Evolutionary conservation across 2,329 filamentous ascomycete genomes (phyloP).

Genomic region (Monosporascus sp.): DNA sequence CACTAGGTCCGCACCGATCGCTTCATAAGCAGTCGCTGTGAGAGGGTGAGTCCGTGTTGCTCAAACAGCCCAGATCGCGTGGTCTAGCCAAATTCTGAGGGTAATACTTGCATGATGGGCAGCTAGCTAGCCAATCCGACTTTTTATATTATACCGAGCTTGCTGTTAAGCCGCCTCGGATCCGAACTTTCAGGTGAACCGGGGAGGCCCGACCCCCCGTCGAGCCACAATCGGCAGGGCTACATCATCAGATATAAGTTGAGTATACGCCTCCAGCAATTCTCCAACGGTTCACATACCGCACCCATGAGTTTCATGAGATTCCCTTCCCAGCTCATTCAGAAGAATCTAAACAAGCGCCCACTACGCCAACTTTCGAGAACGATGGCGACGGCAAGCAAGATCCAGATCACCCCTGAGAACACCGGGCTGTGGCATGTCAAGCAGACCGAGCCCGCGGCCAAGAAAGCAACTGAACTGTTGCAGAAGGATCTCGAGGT

Average conservation of each 20-base stretch:
- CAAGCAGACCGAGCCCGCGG: conserved; percentile 51
- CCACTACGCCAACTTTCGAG: background rate
- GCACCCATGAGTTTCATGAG: background rate
- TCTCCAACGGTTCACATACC: background rate
- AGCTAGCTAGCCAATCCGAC: too few relatives aligned
- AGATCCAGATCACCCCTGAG: conserved; percentile 41
- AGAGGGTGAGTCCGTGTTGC: too few relatives aligned
- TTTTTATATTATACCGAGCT: too few relatives aligned
- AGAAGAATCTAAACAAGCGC: background rate
- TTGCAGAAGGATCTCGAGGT: conserved; percentile 71
- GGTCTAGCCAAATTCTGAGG: too few relatives aligned
- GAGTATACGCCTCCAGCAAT: background rate
- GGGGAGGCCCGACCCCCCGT: too few relatives aligned
- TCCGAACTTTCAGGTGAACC: too few relatives aligned
- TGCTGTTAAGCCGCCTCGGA: too few relatives aligned
- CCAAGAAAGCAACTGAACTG: conserved; percentile 58
- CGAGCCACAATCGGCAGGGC: background rate
- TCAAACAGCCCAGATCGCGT: too few relatives aligned
- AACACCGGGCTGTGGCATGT: conserved; percentile 46
- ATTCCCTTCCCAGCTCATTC: background rate
- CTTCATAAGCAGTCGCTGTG: too few relatives aligned
- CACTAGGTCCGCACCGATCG: too few relatives aligned
- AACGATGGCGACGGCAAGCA: conserved; percentile 42
- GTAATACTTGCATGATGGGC: too few relatives aligned
- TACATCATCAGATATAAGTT: background rate